Evolutionary conservation across 2,329 filamentous ascomycete genomes (phyloP).

Genomic region (Epichloe scottii): DNA sequence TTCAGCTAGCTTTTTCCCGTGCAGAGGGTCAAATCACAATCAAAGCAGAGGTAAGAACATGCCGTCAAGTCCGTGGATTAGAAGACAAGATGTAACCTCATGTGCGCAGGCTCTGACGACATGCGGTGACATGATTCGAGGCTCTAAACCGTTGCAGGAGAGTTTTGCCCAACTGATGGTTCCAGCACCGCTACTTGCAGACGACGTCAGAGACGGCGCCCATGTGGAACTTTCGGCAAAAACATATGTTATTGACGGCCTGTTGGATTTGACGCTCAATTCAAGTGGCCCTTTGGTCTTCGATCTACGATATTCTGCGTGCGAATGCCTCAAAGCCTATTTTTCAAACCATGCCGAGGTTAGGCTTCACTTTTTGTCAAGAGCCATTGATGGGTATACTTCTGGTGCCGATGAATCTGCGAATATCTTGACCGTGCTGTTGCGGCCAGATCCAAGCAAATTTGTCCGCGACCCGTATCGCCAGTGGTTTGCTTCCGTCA

Average conservation of each 20-base stretch:
- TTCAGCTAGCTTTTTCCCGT: conserved; percentile 71
- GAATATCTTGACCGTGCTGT: conserved; percentile 75
- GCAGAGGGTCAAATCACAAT: conserved; percentile 57
- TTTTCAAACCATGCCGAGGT: conserved; percentile 73
- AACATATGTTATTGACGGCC: conserved; percentile 85
- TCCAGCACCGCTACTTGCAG: conserved; percentile 38
- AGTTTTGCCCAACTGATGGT: conserved; percentile 81
- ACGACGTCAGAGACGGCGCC: conserved; percentile 23
- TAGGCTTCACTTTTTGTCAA: conserved; percentile 69
- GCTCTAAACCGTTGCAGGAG: conserved; percentile 71
- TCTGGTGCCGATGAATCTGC: conserved; percentile 69
- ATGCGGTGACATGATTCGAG: conserved; percentile 79
- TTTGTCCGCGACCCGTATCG: conserved; percentile 70
- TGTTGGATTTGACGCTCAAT: conserved; percentile 71
- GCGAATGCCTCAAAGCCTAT: conserved; percentile 87
- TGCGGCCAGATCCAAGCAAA: conserved; percentile 51
- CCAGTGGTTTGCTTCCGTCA: conserved; percentile 76
- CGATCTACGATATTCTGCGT: conserved; percentile 72
- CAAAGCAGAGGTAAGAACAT: conserved; percentile 55
- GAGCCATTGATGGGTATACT: conserved; percentile 79
- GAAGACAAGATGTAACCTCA: conserved; percentile 4
- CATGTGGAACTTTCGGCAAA: conserved; percentile 39
- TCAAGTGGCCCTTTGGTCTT: conserved; percentile 55
- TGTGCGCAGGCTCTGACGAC: conserved; percentile 57
- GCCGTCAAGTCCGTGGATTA: conserved; percentile 2